A percentile compares a stretch with the other conserved stretches of the same genome.
phyloP scores from a whole-genome alignment of 164 flowering plant genomes.

The Paratinospora sagittata region DNA sequence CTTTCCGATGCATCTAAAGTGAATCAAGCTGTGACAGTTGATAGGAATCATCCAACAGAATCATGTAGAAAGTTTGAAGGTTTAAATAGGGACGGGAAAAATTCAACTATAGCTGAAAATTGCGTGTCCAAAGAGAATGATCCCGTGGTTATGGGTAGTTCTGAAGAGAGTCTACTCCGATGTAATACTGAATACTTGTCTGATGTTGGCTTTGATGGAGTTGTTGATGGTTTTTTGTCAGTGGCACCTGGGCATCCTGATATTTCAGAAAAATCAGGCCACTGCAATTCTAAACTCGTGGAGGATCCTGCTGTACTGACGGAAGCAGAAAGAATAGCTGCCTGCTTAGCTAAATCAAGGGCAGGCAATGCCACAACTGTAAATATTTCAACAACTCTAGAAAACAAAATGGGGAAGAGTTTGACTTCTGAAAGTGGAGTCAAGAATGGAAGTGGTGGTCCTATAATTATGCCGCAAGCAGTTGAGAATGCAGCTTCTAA shows the following conservation, averaged over 20 bases:
- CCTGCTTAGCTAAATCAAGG: not conserved
- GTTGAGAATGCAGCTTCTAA: slow-evolving; percentile 3
- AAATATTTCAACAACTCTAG: slow-evolving; percentile 2
- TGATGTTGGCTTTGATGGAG: not conserved
- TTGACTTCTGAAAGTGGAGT: not conserved
- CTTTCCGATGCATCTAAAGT: too few species aligned
- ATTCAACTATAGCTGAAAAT: not conserved
- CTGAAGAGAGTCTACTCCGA: not conserved
- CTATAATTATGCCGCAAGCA: not conserved
- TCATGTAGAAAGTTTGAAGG: not conserved
- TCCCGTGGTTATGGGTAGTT: not conserved
- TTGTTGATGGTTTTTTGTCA: not conserved
- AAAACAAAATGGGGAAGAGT: slow-evolving; percentile 2
- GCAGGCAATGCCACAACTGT: not conserved
- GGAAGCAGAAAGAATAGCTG: not conserved
- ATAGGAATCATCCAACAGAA: not conserved
- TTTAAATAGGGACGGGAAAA: not conserved
- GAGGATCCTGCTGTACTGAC: not conserved
- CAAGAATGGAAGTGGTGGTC: slow-evolving; percentile 2
- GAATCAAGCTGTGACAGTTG: too few species aligned
- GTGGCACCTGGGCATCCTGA: not conserved
- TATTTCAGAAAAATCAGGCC: not conserved
- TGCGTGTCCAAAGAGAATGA: not conserved
- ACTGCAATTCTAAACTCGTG: not conserved
- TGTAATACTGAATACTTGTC: not conserved